Evolutionary conservation across 768 basidiomycete species (phyloP).

Genomic region (Boletus tylopilopsis): DNA sequence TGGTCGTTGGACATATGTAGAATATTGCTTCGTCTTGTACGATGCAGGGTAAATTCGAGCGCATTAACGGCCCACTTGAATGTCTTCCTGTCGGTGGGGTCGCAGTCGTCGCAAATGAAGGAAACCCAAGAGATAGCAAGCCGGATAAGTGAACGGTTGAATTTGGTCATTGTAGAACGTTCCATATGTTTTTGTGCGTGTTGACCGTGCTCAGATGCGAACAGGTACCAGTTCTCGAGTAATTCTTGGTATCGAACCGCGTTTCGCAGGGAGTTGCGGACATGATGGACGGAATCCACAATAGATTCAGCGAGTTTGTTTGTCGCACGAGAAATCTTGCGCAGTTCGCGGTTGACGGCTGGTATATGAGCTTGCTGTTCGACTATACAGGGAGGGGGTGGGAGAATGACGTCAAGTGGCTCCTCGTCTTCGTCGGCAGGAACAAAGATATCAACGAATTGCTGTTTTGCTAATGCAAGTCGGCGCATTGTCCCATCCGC

Average conservation of each 20-base stretch:
- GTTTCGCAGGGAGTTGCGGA: constrained; percentile 62
- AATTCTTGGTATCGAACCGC: constrained; percentile 74
- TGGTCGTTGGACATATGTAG: constrained; percentile 83
- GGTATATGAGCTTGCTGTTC: constrained; percentile 93
- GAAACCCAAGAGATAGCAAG: constrained; percentile 97
- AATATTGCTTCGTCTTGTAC: constrained; percentile 86
- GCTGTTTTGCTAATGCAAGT: constrained; percentile 70
- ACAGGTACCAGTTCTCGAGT: constrained; percentile 90
- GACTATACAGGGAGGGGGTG: constrained; percentile 48
- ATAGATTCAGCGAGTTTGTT: constrained; percentile 91
- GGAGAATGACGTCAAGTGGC: constrained; percentile 39
- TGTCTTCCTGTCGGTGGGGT: constrained; percentile 90
- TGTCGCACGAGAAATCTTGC: constrained; percentile 86
- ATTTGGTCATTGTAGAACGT: constrained; percentile 59
- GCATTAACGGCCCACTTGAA: constrained; percentile 99
- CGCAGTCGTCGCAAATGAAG: constrained; percentile 98
- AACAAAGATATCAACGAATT: constrained; percentile 64
- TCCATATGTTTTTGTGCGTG: constrained; percentile 91
- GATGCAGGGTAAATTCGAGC: constrained; percentile 84
- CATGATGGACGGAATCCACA: constrained; percentile 86
- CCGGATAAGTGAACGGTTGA: constrained; percentile 79
- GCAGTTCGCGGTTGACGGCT: constrained; percentile 80
- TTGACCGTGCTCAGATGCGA: constrained; percentile 94
- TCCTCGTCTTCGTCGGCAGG: constrained; percentile 64
- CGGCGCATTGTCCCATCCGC: constrained; percentile 85